Percentiles rank a stretch among this genome's conserved stretches.
These are phyloP conservation scores for Endoconidiophora laricicola DNA, from an alignment of 2,329 filamentous ascomycete species.

Conservation along the genomic window DNA sequence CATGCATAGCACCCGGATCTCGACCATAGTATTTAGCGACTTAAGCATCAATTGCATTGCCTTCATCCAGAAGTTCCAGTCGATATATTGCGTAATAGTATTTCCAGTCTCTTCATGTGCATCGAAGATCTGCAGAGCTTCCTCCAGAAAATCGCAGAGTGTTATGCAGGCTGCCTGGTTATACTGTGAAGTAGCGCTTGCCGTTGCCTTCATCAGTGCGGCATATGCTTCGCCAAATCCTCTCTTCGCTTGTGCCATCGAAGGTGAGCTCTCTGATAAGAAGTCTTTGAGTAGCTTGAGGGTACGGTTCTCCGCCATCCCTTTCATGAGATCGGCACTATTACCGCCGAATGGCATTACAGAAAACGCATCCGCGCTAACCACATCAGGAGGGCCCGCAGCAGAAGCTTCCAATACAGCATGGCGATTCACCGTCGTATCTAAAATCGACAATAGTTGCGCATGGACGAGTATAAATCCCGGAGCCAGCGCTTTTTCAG, in stretches of 20 bases:
- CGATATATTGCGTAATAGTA: conserved; percentile 33
- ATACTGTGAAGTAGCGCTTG: conserved; percentile 61
- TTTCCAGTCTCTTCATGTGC: conserved; percentile 27
- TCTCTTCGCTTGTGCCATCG: conserved; percentile 33
- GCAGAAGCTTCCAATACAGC: conserved; percentile 29
- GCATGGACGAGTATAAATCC: conserved; percentile 68
- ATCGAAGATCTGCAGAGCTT: conserved; percentile 50
- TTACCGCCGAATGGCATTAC: conserved; percentile 38
- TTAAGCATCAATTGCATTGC: conserved; percentile 64
- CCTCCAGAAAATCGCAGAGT: conserved; percentile 81
- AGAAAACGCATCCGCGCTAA: conserved; percentile 48
- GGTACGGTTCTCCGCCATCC: conserved; percentile 78
- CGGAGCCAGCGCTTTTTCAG: conserved; percentile 48
- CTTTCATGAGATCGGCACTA: conserved; percentile 52
- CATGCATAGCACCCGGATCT: conserved; percentile 70
- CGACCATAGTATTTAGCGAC: conserved; percentile 78
- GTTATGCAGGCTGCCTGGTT: conserved; percentile 75
- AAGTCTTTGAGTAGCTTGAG: conserved; percentile 71
- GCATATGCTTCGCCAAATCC: conserved; percentile 66
- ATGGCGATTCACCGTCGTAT: conserved; percentile 70
- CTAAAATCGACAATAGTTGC: conserved; percentile 62
- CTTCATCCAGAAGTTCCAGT: conserved; percentile 75
- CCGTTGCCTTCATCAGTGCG: conserved; percentile 53
- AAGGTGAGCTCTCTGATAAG: conserved; percentile 33
- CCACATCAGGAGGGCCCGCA: conserved; percentile 28